Evolutionary conservation across 495 filamentous ascomycete species (phyloP).

Genomic region (Chaetomidium leptoderma): DNA sequence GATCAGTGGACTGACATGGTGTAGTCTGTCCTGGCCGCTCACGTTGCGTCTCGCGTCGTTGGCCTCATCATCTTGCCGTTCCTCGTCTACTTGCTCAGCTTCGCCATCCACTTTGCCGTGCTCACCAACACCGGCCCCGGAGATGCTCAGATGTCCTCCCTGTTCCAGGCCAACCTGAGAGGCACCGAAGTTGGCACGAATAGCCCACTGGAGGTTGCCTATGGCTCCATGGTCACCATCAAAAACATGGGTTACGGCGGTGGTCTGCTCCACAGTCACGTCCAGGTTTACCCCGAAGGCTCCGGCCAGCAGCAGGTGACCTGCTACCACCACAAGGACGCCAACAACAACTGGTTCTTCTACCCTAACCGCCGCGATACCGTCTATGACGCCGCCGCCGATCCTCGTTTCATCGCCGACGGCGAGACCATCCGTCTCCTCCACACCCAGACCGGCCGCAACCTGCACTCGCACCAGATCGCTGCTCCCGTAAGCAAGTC

Average conservation of each 20-base stretch:
- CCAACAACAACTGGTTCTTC: constrained; percentile 99
- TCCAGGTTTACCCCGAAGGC: constrained; percentile 92
- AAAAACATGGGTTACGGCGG: constrained; percentile 99
- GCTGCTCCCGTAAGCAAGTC: constrained; percentile 83
- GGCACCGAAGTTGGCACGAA: constrained; percentile 92
- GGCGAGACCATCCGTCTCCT: constrained; percentile 80
- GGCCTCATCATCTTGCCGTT: constrained; percentile 86
- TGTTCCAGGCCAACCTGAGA: constrained; percentile 93
- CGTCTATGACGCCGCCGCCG: constrained; percentile 65
- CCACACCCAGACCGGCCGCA: constrained; percentile 92
- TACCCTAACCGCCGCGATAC: constrained; percentile 78
- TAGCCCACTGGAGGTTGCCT: constrained; percentile 85
- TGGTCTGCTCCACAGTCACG: constrained; percentile 89
- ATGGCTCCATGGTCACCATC: constrained; percentile 83
- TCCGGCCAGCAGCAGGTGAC: constrained; percentile 94
- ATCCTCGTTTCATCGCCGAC: constrained; percentile 70
- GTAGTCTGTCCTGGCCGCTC: constrained; percentile 66
- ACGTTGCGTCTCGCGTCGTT: constrained; percentile 72
- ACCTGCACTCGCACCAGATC: constrained; percentile 89
- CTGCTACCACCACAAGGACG: constrained; percentile 98
- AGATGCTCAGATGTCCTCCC: constrained; percentile 98
- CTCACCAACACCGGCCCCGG: constrained; percentile 92
- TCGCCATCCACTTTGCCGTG: constrained; percentile 88
- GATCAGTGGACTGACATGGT: not conserved
- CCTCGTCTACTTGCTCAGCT: constrained; percentile 88